Evolutionary conservation across 2,329 filamentous ascomycete species (phyloP).

Genomic region (Penicillium sp.): DNA sequence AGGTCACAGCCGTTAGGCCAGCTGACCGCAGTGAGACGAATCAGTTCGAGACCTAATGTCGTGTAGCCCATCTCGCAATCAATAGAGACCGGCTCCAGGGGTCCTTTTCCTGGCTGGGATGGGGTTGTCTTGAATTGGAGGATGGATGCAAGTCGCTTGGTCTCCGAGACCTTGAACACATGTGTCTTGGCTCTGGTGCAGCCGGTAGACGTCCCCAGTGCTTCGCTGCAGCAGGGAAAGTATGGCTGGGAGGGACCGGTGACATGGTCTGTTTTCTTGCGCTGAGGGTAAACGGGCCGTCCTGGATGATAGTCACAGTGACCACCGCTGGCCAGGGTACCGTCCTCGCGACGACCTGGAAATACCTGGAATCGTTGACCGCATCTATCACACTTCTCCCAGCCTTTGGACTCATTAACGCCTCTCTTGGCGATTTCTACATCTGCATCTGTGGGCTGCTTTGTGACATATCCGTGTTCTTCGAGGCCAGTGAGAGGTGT

Average conservation of each 20-base stretch:
- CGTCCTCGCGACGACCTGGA: constrained; percentile 74
- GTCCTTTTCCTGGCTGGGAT: constrained; percentile 30
- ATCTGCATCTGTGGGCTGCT: constrained; percentile 63
- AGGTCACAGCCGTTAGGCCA: constrained; percentile 78
- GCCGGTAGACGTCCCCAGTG: constrained; percentile 69
- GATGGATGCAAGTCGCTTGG: constrained; percentile 72
- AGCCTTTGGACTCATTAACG: constrained; percentile 67
- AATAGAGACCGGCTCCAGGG: constrained; percentile 65
- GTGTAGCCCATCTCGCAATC: constrained; percentile 99
- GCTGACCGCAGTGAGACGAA: constrained; percentile 81
- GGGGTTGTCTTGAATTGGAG: constrained; percentile 82
- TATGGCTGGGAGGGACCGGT: constrained; percentile 59
- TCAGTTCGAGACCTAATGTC: constrained; percentile 79
- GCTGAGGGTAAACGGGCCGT: constrained; percentile 61
- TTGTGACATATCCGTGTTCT: constrained; percentile 72
- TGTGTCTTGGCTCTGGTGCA: constrained; percentile 72
- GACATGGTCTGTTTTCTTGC: constrained; percentile 55
- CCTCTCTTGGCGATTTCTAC: constrained; percentile 66
- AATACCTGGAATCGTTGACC: constrained; percentile 86
- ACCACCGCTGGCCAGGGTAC: constrained; percentile 74
- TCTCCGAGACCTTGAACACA: constrained; percentile 80
- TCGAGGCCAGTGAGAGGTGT: constrained; percentile 66
- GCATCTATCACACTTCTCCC: constrained; percentile 88
- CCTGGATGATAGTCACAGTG: constrained; percentile 80
- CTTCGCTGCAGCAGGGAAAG: constrained; percentile 77